Evolutionary conservation across 495 filamentous ascomycete genomes (phyloP).

Genomic region (Hyaloscypha hepaticicola): DNA sequence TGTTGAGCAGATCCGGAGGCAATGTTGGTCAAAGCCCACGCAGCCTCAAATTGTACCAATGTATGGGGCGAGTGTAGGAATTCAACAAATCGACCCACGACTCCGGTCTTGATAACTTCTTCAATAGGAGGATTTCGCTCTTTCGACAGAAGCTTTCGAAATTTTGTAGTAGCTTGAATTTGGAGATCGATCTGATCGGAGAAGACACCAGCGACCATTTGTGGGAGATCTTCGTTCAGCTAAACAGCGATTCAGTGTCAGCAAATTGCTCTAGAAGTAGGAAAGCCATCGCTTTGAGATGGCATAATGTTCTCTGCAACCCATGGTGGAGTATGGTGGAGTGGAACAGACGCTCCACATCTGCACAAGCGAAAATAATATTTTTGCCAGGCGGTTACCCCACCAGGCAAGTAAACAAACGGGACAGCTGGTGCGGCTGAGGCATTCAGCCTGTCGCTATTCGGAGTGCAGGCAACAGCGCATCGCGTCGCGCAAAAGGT

Average conservation of each 20-base stretch:
- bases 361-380: conserved; percentile 29
- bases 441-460: not conserved
- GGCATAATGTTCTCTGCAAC: not conserved
- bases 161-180: conserved; percentile 98
- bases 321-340: too few species aligned
- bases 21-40: conserved; percentile 99
- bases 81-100: conserved; percentile 95
- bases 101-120: conserved; percentile 97
- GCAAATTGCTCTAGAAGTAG: conserved; percentile 8
- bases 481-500: not conserved
- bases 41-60: conserved; percentile 97
- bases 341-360: conserved; percentile 18
- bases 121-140: conserved; percentile 99
- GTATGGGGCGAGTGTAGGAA: conserved; percentile 98
- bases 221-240: conserved; percentile 96
- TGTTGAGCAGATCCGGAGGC: conserved; percentile 95
- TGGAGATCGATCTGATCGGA: conserved; percentile 97
- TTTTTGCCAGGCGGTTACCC: conserved; percentile 28
- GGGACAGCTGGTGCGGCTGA: not conserved
- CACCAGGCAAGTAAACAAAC: conserved; percentile 33
- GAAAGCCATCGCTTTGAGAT: not conserved
- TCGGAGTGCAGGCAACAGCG: not conserved
- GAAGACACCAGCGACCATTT: conserved; percentile 98
- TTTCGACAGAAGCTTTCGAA: conserved; percentile 95
- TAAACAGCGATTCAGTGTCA: conserved; percentile 39